Conservation (phyloP, 1,139 yeast species). For the Suhomyces wounanorum region DNA sequence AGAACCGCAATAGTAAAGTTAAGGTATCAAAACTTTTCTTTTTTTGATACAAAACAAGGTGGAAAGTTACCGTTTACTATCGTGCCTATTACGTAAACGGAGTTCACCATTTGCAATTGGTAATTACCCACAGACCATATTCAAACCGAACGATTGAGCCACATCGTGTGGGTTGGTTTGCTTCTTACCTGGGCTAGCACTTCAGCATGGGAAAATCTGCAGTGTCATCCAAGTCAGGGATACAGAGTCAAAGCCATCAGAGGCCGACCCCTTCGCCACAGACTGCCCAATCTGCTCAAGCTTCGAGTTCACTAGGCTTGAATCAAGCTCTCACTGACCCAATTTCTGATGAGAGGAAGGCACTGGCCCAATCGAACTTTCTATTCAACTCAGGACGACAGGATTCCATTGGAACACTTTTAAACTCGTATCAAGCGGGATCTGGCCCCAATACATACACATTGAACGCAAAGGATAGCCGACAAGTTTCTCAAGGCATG, state of each 20-base stretch:
- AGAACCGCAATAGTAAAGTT: conserved; percentile 8
- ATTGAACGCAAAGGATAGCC: conserved; percentile 9
- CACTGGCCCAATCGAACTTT: conserved; percentile 13
- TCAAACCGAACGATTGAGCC: background rate
- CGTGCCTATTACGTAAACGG: conserved; percentile 6
- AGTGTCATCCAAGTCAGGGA: conserved; percentile 15
- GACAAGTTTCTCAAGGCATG: conserved; percentile 8
- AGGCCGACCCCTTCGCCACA: conserved; percentile 9
- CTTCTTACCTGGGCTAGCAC: background rate
- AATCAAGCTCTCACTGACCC: conserved; percentile 2
- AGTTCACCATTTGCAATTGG: background rate
- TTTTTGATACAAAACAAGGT: conserved; percentile 3
- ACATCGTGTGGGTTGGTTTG: background rate
- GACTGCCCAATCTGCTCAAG: background rate
- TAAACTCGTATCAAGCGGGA: conserved; percentile 17
- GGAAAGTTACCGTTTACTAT: background rate
- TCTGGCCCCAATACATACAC: conserved; percentile 12
- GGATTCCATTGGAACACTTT: conserved; percentile 20
- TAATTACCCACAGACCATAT: background rate
- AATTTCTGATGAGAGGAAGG: conserved; percentile 5
- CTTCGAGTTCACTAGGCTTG: background rate
- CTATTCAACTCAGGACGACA: conserved; percentile 21
- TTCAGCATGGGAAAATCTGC: conserved; percentile 16
- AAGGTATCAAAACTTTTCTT: conserved; percentile 8
- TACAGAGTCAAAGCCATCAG: conserved; percentile 13